Base-by-base conservation (phyloP, 306 rosid genomes). In the Trichosanthes cucumerina region DNA sequence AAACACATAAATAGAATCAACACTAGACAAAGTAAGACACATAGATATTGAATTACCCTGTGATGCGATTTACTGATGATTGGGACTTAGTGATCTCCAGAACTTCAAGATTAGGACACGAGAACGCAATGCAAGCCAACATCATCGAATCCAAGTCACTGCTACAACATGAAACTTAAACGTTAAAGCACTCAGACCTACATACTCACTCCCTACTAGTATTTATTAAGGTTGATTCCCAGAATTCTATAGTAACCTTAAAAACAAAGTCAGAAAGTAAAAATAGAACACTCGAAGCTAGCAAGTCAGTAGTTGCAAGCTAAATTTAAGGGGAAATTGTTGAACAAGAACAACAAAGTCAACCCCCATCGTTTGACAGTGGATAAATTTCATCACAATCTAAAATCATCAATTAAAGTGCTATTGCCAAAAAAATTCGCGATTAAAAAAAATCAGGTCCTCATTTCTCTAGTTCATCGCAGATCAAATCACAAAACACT, bases 121-220 rank as follows among this genome's bases (percentile, higher is more conserved):
- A 92, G 50, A 93, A 96, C 36, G 99, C 97, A 79, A 96, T 86
- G 78, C 98, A 96, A 19, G 97, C 99, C 73, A 96, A 85, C 96
- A 92, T 88, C 36, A 97, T 96, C 8, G 99, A 91, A 80, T 96
- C 98, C n/a, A 91, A 80, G 82, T 96, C 92, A 79, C 99, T 96
- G 89, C 86, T 75, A 47, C 82, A 80, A 19, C 71, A 80, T 57
- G 23, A 76, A 53, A 39, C 0, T 2, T 4, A 57, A 2, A 57
- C 58, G 56, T 56, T 56, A 77, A 57, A 39, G 23, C 68, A 16
- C 44, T 38, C 19, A 3, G 2, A 38, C 24, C 80, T 57, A 58
- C 52, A n/a, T 6, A 64, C 12, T 60, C 21, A 24, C 21, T 58
- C 13, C 39, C 33, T 46, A 41, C 23, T 23, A 50, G 43, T 28